phyloP scores from a whole-genome alignment of 176 grass and related monocot species.

The Paspalum notatum region DNA sequence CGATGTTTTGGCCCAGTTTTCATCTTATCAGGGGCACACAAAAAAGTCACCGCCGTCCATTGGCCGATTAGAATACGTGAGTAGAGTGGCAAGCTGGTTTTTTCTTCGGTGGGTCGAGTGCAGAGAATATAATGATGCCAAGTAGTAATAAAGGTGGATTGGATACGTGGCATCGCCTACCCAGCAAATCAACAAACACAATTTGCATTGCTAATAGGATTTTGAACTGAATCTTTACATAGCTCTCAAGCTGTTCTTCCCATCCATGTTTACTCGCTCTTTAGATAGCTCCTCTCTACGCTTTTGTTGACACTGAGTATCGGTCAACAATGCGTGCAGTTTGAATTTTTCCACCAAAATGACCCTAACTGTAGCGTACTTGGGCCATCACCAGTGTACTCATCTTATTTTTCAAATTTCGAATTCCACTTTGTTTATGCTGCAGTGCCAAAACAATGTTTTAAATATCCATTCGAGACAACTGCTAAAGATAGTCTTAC shows the following conservation, averaged over 20 bases:
- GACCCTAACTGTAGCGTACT: too few relatives aligned
- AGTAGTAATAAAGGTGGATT: neutral
- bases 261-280: too few relatives aligned
- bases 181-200: neutral
- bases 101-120: neutral
- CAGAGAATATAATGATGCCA: neutral
- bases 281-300: neutral
- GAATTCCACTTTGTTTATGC: too few relatives aligned
- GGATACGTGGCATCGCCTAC: neutral
- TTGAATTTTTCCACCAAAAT: neutral
- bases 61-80: neutral
- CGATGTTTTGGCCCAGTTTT: conserved; percentile 6
- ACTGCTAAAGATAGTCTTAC: too few relatives aligned
- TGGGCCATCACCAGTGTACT: too few relatives aligned
- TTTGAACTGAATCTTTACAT: too few relatives aligned
- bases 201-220: too few relatives aligned
- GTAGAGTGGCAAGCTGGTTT: neutral
- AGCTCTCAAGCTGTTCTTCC: neutral
- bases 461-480: too few relatives aligned
- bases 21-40: conserved; percentile 6
- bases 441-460: too few relatives aligned
- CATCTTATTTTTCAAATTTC: too few relatives aligned
- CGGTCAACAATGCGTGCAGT: neutral
- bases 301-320: neutral
- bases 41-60: neutral